Evolutionary conservation across 2,329 filamentous ascomycete species (phyloP), one percentile per base, ranked within the genome.

Genomic region (Scortechinia acanthostroma): DNA sequence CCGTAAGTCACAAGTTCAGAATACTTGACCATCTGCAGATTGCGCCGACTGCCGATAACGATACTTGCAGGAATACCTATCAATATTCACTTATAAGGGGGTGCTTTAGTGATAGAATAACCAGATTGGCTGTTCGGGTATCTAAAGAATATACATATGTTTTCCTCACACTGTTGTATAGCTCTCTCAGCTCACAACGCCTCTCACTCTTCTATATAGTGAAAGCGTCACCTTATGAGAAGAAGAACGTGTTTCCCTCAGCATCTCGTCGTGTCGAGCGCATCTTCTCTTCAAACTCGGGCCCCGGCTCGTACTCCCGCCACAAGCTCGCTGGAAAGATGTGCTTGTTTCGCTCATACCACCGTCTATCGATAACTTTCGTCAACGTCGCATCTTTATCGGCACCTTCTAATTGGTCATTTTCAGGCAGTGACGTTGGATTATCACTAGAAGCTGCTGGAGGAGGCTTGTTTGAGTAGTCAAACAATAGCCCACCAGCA

Each of bases 291-390:
- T 80, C 76, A 66, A 95, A 95, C 55, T 96, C 87, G 63, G 86
- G 88, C 49, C 88, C 88, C 0, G 90, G 86, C 52, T 95, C 91
- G 61, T 95, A 98, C 50, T 95, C 87, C 55, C 91, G 88, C 93
- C 93, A 98, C 42, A 91, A 77, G 59, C 88, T 97, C 17, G 91
- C 91, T 0, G 93, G 93, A 61, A 91, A 98, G 47, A 98, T 97
- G 63, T 98, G 93, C 66, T 97, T 98, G 62, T 97, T 96, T 57
- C 83, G 80, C 69, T 96, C 90, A 61, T 96, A 98, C 93, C 93
- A 98, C 48, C 93, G 74, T 48, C 93, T 77, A 67, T 98, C 91
- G 3, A 98, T 91, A 3, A 98, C 91, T 60, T 96, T 97, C 2
- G 91, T 97, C 50, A 86, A 66, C 2, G 76, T 76, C 1, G 91